Conservation (phyloP, 202 grass and related monocot species). For the Digitaria exilis region DNA sequence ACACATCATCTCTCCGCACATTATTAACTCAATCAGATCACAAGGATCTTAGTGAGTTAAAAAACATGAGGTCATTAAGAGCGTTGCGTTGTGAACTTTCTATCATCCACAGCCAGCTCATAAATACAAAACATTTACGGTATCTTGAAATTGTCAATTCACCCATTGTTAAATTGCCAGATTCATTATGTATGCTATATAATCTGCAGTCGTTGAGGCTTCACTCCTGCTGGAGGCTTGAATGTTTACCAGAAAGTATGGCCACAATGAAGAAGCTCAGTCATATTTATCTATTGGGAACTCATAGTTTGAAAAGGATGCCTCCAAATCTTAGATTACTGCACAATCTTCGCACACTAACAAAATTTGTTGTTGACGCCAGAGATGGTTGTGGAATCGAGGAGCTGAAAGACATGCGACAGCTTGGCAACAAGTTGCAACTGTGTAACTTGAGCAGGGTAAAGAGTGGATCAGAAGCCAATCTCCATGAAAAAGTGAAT, state of each 20-base stretch:
- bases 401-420: no score
- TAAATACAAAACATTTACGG: constrained; percentile 30
- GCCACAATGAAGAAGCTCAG: constrained; percentile 33
- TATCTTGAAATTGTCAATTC: constrained; percentile 35
- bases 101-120: background rate
- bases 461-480: no score
- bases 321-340: no score
- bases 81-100: background rate
- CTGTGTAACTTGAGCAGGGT: no score
- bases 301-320: no score
- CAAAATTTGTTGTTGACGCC: no score
- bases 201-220: constrained; percentile 49
- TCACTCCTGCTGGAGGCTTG: rapidly evolving
- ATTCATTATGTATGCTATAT: constrained; percentile 25
- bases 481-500: no score
- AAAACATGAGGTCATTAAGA: constrained; percentile 6
- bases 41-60: constrained; percentile 1
- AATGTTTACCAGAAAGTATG: constrained; percentile 32
- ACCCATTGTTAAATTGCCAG: background rate
- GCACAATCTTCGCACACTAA: no score
- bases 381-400: no score
- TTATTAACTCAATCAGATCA: background rate
- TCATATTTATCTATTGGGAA: constrained; percentile 44
- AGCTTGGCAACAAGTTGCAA: no score
- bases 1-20: background rate